A percentile compares a stretch with the other conserved stretches of the same genome.
Conservation (phyloP, 164 flowering plant species). For the Chimonanthus salicifolius region DNA sequence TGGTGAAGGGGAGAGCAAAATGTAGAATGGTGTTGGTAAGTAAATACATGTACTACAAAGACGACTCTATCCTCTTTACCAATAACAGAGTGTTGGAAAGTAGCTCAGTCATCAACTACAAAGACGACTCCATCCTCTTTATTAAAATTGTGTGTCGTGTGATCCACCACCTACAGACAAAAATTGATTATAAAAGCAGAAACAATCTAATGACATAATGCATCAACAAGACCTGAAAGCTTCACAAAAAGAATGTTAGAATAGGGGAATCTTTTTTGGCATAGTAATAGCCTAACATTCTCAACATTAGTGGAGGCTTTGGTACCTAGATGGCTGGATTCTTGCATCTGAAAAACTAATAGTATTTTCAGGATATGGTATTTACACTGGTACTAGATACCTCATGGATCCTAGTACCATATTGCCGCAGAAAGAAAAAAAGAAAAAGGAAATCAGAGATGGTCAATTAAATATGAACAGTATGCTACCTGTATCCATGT, state of each 20-base stretch:
- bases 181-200: background rate
- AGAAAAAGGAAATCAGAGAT: no score
- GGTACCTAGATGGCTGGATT: background rate
- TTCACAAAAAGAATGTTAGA: background rate
- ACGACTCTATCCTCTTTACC: background rate
- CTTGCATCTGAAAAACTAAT: no score
- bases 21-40: background rate
- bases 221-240: background rate
- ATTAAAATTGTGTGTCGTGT: constrained; percentile 8
- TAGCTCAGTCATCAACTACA: background rate
- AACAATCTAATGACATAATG: background rate
- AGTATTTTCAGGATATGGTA: no score
- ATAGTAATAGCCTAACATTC: background rate
- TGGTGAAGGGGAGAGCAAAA: background rate
- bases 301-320: background rate
- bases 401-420: no score
- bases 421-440: no score
- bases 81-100: background rate
- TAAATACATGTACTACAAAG: constrained; percentile 1
- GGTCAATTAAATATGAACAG: no score
- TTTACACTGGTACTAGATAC: no score
- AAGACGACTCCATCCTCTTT: constrained; percentile 3
- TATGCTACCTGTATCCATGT: no score
- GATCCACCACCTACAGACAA: constrained; percentile 12
- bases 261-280: background rate